Evolutionary conservation across 2,329 filamentous ascomycete genomes (phyloP), one percentile per base, ranked within the genome.

Genomic region (Cladosporium sp.): DNA sequence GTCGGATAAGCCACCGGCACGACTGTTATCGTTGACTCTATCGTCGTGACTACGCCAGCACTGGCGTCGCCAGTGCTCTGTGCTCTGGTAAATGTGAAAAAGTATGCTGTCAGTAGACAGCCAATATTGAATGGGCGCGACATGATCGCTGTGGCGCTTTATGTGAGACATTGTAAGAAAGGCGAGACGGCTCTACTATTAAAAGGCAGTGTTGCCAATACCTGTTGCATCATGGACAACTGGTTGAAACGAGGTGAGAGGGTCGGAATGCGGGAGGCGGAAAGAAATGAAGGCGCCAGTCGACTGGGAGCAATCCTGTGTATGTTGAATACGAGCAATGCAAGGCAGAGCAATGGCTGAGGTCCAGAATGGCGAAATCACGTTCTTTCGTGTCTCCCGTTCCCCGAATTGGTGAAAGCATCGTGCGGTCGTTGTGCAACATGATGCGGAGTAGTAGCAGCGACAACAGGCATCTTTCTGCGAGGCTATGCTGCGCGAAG

Each of bases 171-270:
- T 40, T 22, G 15, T 17, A 5, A 40, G 20, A 13, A 22, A 44
- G 25, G 22, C 12, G 28, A 15, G 22, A 17, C 44, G n/a, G 39
- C 34, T 10, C 6, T 12, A 25, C 24, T 32, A 25, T 49, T 44
- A 51, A 42, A 49, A 44, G 24, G 37, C 50, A 28, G 24, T 17
- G 13, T 50, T 45, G 13, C 53, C 15, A 48, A 34, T 34, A 34
- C 45, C 39, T 51, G 32, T 57, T 34, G 25, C 55, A 51, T 50
- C 54, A 56, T 35, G 3, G 45, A 51, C 19, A 56, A 56, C 42
- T 42, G 22, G 42, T 13, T 36, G 17, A 51, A 45, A 51, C 45
- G 49, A 24, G 55, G 42, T 57, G 45, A 42, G 44, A 35, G 10
- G 44, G 32, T 13, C 24, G 54, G 54, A 57, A 57, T 57, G 54